Evolutionary conservation across 192 early-diverging fungal species (phyloP), one percentile per base, ranked within the genome.

Genomic region (Backusella circina): DNA sequence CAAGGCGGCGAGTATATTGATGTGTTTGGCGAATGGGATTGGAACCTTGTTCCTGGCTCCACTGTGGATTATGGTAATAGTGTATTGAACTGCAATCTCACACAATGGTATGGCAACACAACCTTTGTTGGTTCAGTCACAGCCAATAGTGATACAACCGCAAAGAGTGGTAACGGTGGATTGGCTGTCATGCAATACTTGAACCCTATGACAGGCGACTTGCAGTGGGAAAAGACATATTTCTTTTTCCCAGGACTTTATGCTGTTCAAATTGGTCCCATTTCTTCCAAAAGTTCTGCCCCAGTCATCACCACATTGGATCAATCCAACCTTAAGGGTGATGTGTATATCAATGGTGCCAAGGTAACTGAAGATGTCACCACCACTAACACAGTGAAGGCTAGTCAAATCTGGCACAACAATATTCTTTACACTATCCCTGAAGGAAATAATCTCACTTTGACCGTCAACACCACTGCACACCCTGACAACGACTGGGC

Each of bases 101-200:
- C 79, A 31, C 73, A 72, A 9, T 67, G 37, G 31, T 67, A 67
- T 33, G 79, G 79, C 0, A 47, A 66, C 28, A 26, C 75, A 36
- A 65, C 31, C 13, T 80, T 80, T 76, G 79, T 80, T 51, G 79
- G 79, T 37, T 54, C 69, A 37, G 79, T 75, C 2, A 74, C 74
- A 28, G 35, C 39, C 7, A 61, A 61, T 28, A 23, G 54, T 61
- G 54, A 61, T 28, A 61, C 54, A 61, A 12, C 23, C 1, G 67
- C 2, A 36, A 36, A 21, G n/a, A 36, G 33, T 5, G 21, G 18
- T 7, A 37, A 65, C 23, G 79, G 79, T 16, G 79, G 79, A 13
- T 47, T 80, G 38, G 70, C 70, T 15, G 79, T 72, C 12, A 80
- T 80, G 79, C 38, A 75, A 23, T 80, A 80, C 39, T 57, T 57